phyloP scores from a whole-genome alignment of 192 early-diverging fungal species.

The Coemansia sp. region DNA sequence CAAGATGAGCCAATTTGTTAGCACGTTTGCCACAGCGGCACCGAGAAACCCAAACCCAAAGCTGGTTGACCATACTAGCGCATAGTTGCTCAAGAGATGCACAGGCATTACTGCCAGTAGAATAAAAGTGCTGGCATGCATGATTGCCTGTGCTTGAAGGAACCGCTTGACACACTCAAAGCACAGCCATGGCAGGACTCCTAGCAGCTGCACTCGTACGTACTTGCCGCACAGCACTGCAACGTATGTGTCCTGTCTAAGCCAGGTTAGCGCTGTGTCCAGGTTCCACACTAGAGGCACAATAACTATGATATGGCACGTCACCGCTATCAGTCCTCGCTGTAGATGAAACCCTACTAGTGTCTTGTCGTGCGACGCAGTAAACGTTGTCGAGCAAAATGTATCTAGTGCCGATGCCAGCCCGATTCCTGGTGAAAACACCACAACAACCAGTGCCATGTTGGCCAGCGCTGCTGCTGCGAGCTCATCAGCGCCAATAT shows the following conservation, averaged over 20 bases:
- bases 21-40: constrained; percentile 75
- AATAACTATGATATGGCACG: constrained; percentile 70
- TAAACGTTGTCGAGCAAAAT: constrained; percentile 70
- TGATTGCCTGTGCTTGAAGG: constrained; percentile 87
- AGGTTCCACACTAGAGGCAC: constrained; percentile 69
- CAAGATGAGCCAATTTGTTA: constrained; percentile 76
- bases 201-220: constrained; percentile 66
- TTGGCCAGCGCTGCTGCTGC: constrained; percentile 69
- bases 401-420: constrained; percentile 75
- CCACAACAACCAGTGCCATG: constrained; percentile 71
- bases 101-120: constrained; percentile 68
- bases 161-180: constrained; percentile 87
- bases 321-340: constrained; percentile 75
- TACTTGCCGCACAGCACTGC: constrained; percentile 69
- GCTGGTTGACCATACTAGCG: constrained; percentile 74
- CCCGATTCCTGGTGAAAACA: constrained; percentile 68
- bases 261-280: constrained; percentile 63
- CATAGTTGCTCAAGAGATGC: constrained; percentile 74
- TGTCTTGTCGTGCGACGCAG: constrained; percentile 62
- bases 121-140: constrained; percentile 80
- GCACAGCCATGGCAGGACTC: constrained; percentile 72
- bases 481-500: constrained; percentile 65
- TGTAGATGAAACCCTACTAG: constrained; percentile 77
- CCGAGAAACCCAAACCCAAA: constrained; percentile 77
- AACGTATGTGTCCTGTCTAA: constrained; percentile 75